Evolutionary conservation across 495 filamentous ascomycete species (phyloP).

Genomic region (Penicillium goetzii): DNA sequence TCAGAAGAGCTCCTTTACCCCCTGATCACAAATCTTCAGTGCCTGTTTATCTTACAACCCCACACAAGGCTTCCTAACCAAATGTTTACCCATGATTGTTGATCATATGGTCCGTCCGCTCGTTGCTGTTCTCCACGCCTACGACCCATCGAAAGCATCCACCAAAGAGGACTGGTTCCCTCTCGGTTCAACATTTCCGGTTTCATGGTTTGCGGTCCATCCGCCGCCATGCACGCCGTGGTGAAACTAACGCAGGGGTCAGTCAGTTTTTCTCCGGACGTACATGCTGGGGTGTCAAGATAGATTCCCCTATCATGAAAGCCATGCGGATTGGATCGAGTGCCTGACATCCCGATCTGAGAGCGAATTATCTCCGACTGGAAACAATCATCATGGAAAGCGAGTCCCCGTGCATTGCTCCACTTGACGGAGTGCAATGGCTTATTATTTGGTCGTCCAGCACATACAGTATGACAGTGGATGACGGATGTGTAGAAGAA

Average conservation of each 20-base stretch:
- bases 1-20: no score
- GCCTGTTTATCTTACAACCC: not conserved
- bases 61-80: not conserved
- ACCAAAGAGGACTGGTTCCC: conserved; percentile 5
- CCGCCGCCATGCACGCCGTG: conserved; percentile 15
- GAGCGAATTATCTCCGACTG: conserved; percentile 15
- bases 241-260: conserved; percentile 27
- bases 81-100: not conserved
- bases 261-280: conserved; percentile 16
- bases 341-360: conserved; percentile 15
- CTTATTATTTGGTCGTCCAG: not conserved
- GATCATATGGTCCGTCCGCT: conserved; percentile 4
- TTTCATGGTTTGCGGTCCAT: conserved; percentile 21
- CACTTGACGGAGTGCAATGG: not conserved
- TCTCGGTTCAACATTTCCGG: conserved; percentile 22
- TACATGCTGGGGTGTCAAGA: conserved; percentile 12
- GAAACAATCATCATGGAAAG: not conserved
- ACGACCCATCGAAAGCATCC: not conserved
- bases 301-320: conserved; percentile 17
- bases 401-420: not conserved
- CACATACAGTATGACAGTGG: not conserved
- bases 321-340: conserved; percentile 7
- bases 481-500: not conserved
- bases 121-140: conserved; percentile 4
- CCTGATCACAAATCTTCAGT: not conserved